These are phyloP conservation scores for Phanerochaete sordida DNA, from an alignment of 768 basidiomycete species.

Conservation along the genomic window DNA sequence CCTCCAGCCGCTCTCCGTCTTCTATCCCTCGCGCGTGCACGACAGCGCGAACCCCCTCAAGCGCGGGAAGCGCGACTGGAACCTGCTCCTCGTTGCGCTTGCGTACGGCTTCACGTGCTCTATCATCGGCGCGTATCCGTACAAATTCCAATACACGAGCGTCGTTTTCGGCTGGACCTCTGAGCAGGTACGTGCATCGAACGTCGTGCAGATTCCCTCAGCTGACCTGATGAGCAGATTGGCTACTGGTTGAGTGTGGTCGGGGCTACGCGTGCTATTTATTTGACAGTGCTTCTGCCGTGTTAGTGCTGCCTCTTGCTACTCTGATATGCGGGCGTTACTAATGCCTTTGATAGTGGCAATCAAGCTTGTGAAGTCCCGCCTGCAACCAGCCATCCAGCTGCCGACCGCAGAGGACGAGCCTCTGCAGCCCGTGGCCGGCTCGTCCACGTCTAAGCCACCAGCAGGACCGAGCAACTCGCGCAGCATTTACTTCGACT, in stretches of 20 bases:
- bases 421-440: conserved; percentile 13
- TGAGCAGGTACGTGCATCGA: conserved; percentile 45
- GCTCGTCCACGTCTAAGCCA: not conserved
- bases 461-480: not conserved
- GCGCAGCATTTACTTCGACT: conserved; percentile 54
- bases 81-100: conserved; percentile 50
- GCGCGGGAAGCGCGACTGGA: conserved; percentile 55
- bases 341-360: conserved; percentile 34
- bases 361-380: conserved; percentile 47
- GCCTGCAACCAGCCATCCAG: conserved; percentile 27
- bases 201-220: not conserved
- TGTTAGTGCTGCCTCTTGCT: conserved; percentile 35
- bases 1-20: conserved; percentile 67
- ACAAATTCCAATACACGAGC: conserved; percentile 64
- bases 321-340: not conserved
- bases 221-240: conserved; percentile 31
- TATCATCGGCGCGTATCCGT: conserved; percentile 46
- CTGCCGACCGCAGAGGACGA: conserved; percentile 21
- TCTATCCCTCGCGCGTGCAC: conserved; percentile 42
- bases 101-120: conserved; percentile 46
- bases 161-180: conserved; percentile 63
- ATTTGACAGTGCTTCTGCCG: conserved; percentile 57
- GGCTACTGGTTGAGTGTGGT: conserved; percentile 68
- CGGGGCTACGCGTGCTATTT: conserved; percentile 50
- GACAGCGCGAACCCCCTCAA: conserved; percentile 36